phyloP scores from a whole-genome alignment of 2,329 filamentous ascomycete genomes.

The Talaromyces marneffei region DNA sequence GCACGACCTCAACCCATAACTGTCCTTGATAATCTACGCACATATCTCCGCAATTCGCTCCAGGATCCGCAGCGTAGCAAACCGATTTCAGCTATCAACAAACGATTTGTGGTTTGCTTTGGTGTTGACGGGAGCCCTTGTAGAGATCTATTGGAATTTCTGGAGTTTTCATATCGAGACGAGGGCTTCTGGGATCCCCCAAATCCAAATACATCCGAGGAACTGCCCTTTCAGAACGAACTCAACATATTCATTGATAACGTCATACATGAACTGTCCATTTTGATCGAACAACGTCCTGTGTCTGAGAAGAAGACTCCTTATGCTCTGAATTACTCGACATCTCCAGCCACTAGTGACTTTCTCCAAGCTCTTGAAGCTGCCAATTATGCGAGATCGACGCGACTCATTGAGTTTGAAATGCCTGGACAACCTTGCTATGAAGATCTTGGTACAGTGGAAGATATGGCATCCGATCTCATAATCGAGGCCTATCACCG shows the following conservation, averaged over 20 bases:
- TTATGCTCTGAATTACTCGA: constrained; percentile 24
- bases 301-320: constrained; percentile 33
- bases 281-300: constrained; percentile 44
- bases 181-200: constrained; percentile 42
- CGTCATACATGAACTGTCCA: constrained; percentile 52
- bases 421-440: constrained; percentile 39
- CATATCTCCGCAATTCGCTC: constrained; percentile 56
- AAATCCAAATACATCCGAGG: constrained; percentile 27
- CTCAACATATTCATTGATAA: constrained; percentile 52
- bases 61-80: constrained; percentile 46
- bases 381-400: constrained; percentile 27
- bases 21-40: constrained; percentile 51
- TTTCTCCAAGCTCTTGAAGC: constrained; percentile 35
- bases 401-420: constrained; percentile 24
- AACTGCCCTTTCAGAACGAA: constrained; percentile 36
- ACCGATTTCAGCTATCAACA: constrained; percentile 55
- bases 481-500: constrained; percentile 58
- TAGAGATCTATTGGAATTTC: constrained; percentile 49
- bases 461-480: constrained; percentile 58
- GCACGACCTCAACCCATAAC: constrained; percentile 48
- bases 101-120: constrained; percentile 59
- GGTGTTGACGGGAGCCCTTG: constrained; percentile 52
- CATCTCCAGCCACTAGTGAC: constrained; percentile 33
- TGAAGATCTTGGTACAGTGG: constrained; percentile 56
- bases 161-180: constrained; percentile 50